Conservation (phyloP, 225 moss, liverwort and hornwort genomes). For the Thuidium tamariscinum region DNA sequence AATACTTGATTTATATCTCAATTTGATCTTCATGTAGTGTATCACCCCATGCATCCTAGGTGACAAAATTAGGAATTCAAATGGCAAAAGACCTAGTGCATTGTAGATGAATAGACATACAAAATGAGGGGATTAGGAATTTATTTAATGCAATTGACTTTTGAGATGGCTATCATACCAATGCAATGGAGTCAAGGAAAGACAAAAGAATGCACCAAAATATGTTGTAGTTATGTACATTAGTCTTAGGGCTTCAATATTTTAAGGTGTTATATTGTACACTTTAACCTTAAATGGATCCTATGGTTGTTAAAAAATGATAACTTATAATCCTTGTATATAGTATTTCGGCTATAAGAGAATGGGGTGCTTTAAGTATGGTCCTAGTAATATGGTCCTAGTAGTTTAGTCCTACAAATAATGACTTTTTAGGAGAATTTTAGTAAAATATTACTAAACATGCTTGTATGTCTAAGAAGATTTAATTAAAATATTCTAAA, state of each 20-base stretch:
- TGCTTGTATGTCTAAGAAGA: too few species aligned
- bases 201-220: not conserved
- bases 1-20: too few species aligned
- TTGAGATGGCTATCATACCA: not conserved
- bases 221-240: accelerated
- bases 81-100: too few species aligned
- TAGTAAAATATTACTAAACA: too few species aligned
- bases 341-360: too few species aligned
- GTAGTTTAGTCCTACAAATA: too few species aligned
- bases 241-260: not conserved
- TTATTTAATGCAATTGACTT: not conserved
- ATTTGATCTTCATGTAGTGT: too few species aligned
- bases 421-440: too few species aligned
- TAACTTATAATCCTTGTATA: not conserved
- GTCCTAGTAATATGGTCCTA: too few species aligned
- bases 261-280: not conserved
- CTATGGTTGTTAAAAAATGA: not conserved
- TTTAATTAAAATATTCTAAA: too few species aligned
- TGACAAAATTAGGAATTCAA: not conserved
- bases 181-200: not conserved
- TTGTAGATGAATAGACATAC: not conserved
- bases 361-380: too few species aligned
- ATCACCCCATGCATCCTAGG: not conserved
- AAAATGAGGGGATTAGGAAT: not conserved
- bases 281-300: accelerated